A percentile compares a stretch with the other conserved stretches of the same genome.
These are phyloP conservation scores for Cairneyella variabilis DNA, from an alignment of 495 filamentous ascomycete genomes.

Conservation along the genomic window DNA sequence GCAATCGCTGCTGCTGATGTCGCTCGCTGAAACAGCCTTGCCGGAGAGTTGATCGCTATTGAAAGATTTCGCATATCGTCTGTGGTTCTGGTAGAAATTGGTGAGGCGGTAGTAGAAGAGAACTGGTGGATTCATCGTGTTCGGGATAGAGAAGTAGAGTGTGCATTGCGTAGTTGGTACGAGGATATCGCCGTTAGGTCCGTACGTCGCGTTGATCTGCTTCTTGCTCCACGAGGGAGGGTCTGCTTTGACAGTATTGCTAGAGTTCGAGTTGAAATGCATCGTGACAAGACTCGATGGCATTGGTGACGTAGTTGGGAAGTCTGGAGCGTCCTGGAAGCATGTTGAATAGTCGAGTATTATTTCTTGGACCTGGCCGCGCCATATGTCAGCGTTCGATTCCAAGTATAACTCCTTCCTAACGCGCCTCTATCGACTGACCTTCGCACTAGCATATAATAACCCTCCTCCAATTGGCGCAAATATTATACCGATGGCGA, in stretches of 20 bases:
- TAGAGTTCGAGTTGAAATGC: slow-evolving; percentile 57
- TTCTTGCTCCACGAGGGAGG: slow-evolving; percentile 36
- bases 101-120: slow-evolving; percentile 91
- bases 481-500: slow-evolving; percentile 80
- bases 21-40: slow-evolving; percentile 51
- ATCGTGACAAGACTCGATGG: slow-evolving; percentile 52
- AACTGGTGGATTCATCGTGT: slow-evolving; percentile 73
- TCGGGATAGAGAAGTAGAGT: slow-evolving; percentile 72
- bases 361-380: slow-evolving; percentile 77
- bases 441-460: slow-evolving; percentile 75
- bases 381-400: slow-evolving; percentile 11
- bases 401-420: not conserved
- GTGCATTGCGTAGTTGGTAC: slow-evolving; percentile 46
- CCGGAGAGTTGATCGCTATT: slow-evolving; percentile 80
- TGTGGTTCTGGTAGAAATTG: slow-evolving; percentile 99
- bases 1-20: slow-evolving; percentile 67
- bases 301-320: slow-evolving; percentile 36
- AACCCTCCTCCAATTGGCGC: slow-evolving; percentile 82
- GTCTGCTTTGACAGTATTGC: slow-evolving; percentile 17
- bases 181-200: slow-evolving; percentile 9
- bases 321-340: slow-evolving; percentile 41
- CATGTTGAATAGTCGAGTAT: slow-evolving; percentile 88
- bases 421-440: slow-evolving; percentile 29
- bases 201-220: slow-evolving; percentile 8
- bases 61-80: slow-evolving; percentile 88